Evolutionary conservation across 164 flowering plant genomes (phyloP).

Genomic region (Saururus chinensis): DNA sequence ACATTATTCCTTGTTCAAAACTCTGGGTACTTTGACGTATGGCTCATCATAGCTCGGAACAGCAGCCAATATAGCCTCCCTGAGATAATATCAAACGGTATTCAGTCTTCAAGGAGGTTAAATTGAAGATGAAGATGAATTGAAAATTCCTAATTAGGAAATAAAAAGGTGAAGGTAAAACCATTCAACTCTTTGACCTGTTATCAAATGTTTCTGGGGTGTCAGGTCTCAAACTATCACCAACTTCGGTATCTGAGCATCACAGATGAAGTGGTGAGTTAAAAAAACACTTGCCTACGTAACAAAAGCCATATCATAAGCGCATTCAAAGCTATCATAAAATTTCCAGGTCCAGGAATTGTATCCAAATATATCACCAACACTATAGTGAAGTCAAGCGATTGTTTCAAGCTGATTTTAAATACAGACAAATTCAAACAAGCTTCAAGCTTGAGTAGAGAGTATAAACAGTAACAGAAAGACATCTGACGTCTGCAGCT

Average conservation of each 20-base stretch:
- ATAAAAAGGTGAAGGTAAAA: background rate
- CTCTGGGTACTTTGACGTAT: slow-evolving; percentile 78
- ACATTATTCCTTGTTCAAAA: slow-evolving; percentile 66
- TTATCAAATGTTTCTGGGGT: slow-evolving; percentile 62
- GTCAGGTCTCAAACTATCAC: slow-evolving; percentile 53
- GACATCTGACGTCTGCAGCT: background rate
- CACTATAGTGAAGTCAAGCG: no score
- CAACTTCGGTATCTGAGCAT: slow-evolving; percentile 45
- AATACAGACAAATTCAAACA: no score
- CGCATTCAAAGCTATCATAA: background rate
- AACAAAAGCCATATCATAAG: background rate
- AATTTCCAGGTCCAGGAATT: background rate
- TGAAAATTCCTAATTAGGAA: background rate
- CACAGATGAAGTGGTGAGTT: background rate
- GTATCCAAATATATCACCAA: background rate
- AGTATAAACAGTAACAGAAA: no score
- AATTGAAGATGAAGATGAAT: background rate
- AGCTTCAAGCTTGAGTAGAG: no score
- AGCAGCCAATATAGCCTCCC: slow-evolving; percentile 59
- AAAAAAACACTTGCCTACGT: background rate
- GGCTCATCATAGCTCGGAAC: slow-evolving; percentile 74
- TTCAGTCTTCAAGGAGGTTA: background rate
- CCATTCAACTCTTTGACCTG: slow-evolving; percentile 29
- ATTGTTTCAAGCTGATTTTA: no score
- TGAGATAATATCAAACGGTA: slow-evolving; percentile 7